Conservation (phyloP, 139 green algal species). For the Medakamo hakoo region DNA sequence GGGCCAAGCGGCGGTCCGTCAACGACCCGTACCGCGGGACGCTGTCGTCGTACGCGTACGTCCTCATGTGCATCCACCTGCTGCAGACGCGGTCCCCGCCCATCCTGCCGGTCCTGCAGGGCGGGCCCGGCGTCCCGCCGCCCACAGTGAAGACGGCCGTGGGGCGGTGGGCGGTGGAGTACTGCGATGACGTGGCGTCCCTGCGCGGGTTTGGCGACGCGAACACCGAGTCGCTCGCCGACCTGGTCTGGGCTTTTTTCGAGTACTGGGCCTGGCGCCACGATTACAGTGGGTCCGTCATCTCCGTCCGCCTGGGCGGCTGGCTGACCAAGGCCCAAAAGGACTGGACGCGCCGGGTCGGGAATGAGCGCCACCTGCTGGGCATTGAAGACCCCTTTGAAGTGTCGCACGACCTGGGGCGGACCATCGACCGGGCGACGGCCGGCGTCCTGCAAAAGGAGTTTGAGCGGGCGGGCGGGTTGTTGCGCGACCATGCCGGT, state of each 20-base stretch:
- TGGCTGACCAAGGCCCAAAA: constrained; percentile 64
- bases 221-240: constrained; percentile 63
- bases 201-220: constrained; percentile 45
- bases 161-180: constrained; percentile 45
- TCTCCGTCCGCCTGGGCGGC: constrained; percentile 50
- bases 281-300: constrained; percentile 65
- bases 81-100: constrained; percentile 56
- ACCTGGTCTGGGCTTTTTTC: constrained; percentile 77
- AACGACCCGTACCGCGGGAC: constrained; percentile 83
- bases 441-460: constrained; percentile 45
- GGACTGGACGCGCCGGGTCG: constrained; percentile 74
- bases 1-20: constrained; percentile 63
- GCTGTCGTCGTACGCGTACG: constrained; percentile 80
- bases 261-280: constrained; percentile 80
- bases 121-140: constrained; percentile 10
- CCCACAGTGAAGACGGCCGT: constrained; percentile 20
- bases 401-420: constrained; percentile 71
- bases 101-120: constrained; percentile 71
- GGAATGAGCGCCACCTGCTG: constrained; percentile 78
- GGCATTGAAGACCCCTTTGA: constrained; percentile 88
- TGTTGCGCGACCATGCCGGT: constrained; percentile 36
- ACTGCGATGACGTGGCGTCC: constrained; percentile 33
- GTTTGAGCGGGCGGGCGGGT: constrained; percentile 44
- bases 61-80: constrained; percentile 78
- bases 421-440: constrained; percentile 62